Base-by-base conservation (phyloP, 2,329 filamentous ascomycete genomes). In the Epichloe baconii region DNA sequence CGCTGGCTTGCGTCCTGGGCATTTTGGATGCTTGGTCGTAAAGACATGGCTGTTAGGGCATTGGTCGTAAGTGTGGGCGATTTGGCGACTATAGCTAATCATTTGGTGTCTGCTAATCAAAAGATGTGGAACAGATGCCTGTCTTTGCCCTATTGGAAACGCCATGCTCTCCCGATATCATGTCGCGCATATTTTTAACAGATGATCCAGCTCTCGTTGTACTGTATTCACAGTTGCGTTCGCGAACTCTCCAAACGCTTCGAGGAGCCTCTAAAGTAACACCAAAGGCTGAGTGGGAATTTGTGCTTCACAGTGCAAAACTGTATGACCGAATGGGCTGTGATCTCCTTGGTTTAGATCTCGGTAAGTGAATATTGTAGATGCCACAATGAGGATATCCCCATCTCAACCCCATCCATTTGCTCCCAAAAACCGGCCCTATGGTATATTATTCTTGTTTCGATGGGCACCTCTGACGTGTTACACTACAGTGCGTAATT, bases 1-100 rank as follows among this genome's bases (percentile, higher is more conserved):
- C 78, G 91, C 52, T 98, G 93, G 91, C 79, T 95, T 53, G 87
- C 90, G 11, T 93, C 86, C 0, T 98, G 93, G 93, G 87, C 88
- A 2, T 95, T 95, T 63, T 95, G 88, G 85, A 87, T 95, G 76
- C 75, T 97, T 5, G 82, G 82, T 38, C 79, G 86, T 55, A 80
- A 83, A 54, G 86, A 94, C 57, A 86, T 89, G 74, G 86, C 91
- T 5, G 88, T 96, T 6, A 80, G 87, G 49, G 82, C 85, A 6
- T 72, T 98, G 3, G 85, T 95, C 58, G 85, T 88, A 69, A 73
- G 82, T 69, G 17, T 19, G 11, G n/a, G 17, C 35, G 14, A 17
- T 5, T 34, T 21, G 14, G 21, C 19, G 19, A 17, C 45, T 31
- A 26, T 12, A 19, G 31, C 15, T 34, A 14, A 19, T 23, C 15